These are phyloP conservation scores for Elsinoe batatas DNA, from an alignment of 2,329 filamentous ascomycete species.

Conservation along the genomic window DNA sequence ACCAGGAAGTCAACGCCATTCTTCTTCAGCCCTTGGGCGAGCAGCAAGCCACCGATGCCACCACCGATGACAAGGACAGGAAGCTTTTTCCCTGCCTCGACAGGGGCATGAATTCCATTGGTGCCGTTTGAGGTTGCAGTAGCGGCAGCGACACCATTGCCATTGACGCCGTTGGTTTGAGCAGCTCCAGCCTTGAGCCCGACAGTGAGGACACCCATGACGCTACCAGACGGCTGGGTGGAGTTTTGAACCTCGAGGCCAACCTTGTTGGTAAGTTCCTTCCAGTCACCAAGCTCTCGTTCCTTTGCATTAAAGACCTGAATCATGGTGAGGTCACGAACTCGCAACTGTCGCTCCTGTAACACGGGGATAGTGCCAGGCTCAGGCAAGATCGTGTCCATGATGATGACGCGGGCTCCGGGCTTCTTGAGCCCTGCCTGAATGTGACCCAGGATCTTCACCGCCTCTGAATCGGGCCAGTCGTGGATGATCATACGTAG, in stretches of 20 bases:
- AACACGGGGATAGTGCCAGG: slow-evolving; percentile 16
- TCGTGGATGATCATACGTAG: slow-evolving; percentile 22
- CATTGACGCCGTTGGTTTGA: slow-evolving; percentile 1
- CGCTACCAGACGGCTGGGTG: slow-evolving; percentile 16
- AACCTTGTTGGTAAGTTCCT: slow-evolving; percentile 9
- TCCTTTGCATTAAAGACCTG: slow-evolving; percentile 21
- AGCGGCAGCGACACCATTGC: not conserved
- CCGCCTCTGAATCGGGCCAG: slow-evolving; percentile 20
- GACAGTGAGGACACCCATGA: slow-evolving; percentile 17
- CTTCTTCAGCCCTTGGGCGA: slow-evolving; percentile 22
- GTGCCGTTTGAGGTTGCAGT: slow-evolving; percentile 3
- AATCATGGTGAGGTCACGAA: slow-evolving; percentile 20
- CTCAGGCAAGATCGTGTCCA: slow-evolving; percentile 18
- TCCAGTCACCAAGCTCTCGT: slow-evolving; percentile 20
- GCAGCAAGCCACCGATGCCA: slow-evolving; percentile 21
- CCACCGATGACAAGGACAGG: slow-evolving; percentile 21
- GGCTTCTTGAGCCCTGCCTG: slow-evolving; percentile 17
- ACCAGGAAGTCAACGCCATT: slow-evolving; percentile 18
- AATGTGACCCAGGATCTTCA: slow-evolving; percentile 19
- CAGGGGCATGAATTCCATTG: not conserved
- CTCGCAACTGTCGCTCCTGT: slow-evolving; percentile 18
- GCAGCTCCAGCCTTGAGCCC: slow-evolving; percentile 1
- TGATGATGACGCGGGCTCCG: slow-evolving; percentile 21
- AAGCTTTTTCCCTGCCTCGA: slow-evolving; percentile 3
- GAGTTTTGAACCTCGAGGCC: slow-evolving; percentile 14